A percentile compares a stretch with the other conserved stretches of the same genome.
phyloP scores from a whole-genome alignment of 768 basidiomycete genomes.

The Auricularia auricula-judae region DNA sequence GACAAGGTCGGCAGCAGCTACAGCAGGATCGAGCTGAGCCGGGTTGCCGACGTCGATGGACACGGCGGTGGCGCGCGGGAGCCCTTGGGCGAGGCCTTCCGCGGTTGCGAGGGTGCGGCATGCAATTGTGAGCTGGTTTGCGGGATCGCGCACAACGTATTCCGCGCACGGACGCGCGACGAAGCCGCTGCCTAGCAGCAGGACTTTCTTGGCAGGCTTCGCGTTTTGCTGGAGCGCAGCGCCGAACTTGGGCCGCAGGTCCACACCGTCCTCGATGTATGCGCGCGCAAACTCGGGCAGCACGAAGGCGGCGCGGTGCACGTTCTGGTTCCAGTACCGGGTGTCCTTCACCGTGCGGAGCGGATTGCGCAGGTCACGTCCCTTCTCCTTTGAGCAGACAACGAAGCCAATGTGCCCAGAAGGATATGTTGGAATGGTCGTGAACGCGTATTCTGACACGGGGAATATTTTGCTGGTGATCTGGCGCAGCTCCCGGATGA shows the following conservation, averaged over 20 bases:
- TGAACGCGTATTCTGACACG: slow-evolving; percentile 80
- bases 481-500: slow-evolving; percentile 66
- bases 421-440: slow-evolving; percentile 96
- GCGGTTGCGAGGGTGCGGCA: slow-evolving; percentile 82
- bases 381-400: slow-evolving; percentile 65
- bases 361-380: slow-evolving; percentile 61
- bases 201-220: slow-evolving; percentile 49
- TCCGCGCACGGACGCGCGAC: slow-evolving; percentile 96
- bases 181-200: slow-evolving; percentile 89
- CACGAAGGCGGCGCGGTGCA: slow-evolving; percentile 77
- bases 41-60: slow-evolving; percentile 70
- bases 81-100: slow-evolving; percentile 50
- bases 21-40: slow-evolving; percentile 61
- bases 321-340: slow-evolving; percentile 72
- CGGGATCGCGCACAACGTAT: slow-evolving; percentile 73
- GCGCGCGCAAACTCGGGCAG: slow-evolving; percentile 87
- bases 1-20: slow-evolving; percentile 84
- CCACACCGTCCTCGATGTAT: slow-evolving; percentile 59
- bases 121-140: slow-evolving; percentile 78
- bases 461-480: slow-evolving; percentile 70
- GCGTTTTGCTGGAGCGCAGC: slow-evolving; percentile 34
- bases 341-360: slow-evolving; percentile 60
- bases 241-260: slow-evolving; percentile 68
- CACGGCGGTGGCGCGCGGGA: slow-evolving; percentile 61
- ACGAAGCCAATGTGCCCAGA: slow-evolving; percentile 97